Conservation (phyloP, 2,329 filamentous ascomycete genomes). For the Monosporascus sp. region DNA sequence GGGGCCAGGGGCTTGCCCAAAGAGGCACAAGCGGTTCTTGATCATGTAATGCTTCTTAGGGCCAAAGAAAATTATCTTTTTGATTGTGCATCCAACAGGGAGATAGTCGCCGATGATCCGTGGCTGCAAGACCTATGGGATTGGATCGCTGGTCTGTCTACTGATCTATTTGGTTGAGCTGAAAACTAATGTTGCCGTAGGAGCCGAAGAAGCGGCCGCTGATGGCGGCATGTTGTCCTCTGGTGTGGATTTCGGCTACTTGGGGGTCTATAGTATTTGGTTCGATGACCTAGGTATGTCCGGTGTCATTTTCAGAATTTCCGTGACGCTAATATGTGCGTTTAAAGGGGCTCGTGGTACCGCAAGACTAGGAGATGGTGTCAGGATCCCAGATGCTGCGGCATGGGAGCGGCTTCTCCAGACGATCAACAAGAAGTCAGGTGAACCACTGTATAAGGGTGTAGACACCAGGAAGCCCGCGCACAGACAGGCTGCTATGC, state of each 20-base stretch:
- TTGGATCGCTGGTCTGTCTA: slow-evolving; percentile 58
- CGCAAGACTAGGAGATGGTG: slow-evolving; percentile 41
- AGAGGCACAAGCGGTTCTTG: slow-evolving; percentile 46
- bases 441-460: slow-evolving; percentile 59
- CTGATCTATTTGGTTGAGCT: not conserved
- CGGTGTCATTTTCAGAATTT: slow-evolving; percentile 5
- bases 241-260: slow-evolving; percentile 66
- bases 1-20: slow-evolving; percentile 42
- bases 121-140: slow-evolving; percentile 78
- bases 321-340: slow-evolving; percentile 3
- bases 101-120: slow-evolving; percentile 63
- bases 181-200: slow-evolving; percentile 28
- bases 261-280: slow-evolving; percentile 72
- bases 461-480: slow-evolving; percentile 58
- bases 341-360: slow-evolving; percentile 40
- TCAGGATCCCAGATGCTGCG: slow-evolving; percentile 39
- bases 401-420: slow-evolving; percentile 59
- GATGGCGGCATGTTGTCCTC: slow-evolving; percentile 66
- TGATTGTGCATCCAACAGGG: slow-evolving; percentile 58
- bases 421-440: slow-evolving; percentile 56
- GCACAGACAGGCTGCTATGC: slow-evolving; percentile 69
- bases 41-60: slow-evolving; percentile 54
- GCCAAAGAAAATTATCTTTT: slow-evolving; percentile 59
- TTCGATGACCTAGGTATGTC: slow-evolving; percentile 57
- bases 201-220: slow-evolving; percentile 57